A percentile compares a stretch with the other conserved stretches of the same genome.
These are phyloP conservation scores for Hansenula lynferdii DNA, from an alignment of 1,139 yeast genomes.

Conservation along the genomic window DNA sequence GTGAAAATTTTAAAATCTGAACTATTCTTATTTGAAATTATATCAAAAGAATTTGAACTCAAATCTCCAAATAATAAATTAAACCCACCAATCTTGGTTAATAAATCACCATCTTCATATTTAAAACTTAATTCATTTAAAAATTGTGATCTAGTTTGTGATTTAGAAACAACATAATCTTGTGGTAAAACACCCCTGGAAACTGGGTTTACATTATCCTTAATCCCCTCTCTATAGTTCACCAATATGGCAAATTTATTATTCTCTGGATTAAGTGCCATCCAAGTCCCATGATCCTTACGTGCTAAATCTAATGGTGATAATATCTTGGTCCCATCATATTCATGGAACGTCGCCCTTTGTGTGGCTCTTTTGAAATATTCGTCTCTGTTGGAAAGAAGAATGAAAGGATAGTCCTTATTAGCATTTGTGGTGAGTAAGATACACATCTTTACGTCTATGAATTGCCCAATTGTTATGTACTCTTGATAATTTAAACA, in stretches of 20 bases:
- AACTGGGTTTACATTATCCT: constrained; percentile 26
- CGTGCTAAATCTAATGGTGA: constrained; percentile 77
- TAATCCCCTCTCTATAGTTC: constrained; percentile 51
- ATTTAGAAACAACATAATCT: constrained; percentile 41
- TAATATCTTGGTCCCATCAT: constrained; percentile 35
- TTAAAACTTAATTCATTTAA: constrained; percentile 39
- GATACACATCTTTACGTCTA: constrained; percentile 49
- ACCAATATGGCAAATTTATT: constrained; percentile 74
- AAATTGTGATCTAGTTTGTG: constrained; percentile 33
- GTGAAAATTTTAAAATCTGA: constrained; percentile 29
- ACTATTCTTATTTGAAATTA: constrained; percentile 39
- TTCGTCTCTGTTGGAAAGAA: constrained; percentile 86
- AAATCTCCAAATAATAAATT: constrained; percentile 69
- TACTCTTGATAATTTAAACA: too few relatives aligned
- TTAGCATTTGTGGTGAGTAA: constrained; percentile 55
- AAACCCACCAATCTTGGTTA: constrained; percentile 74
- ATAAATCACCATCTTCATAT: constrained; percentile 27
- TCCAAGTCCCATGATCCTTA: constrained; percentile 86
- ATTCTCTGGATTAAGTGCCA: constrained; percentile 53
- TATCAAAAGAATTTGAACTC: constrained; percentile 35
- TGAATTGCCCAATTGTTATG: too few relatives aligned
- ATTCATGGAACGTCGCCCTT: constrained; percentile 47
- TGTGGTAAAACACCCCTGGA: constrained; percentile 75
- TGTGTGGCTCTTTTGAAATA: constrained; percentile 69
- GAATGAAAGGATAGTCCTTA: constrained; percentile 61